These are phyloP conservation scores for Saturnispora serradocipensis DNA, from an alignment of 805 yeast species.

Conservation along the genomic window DNA sequence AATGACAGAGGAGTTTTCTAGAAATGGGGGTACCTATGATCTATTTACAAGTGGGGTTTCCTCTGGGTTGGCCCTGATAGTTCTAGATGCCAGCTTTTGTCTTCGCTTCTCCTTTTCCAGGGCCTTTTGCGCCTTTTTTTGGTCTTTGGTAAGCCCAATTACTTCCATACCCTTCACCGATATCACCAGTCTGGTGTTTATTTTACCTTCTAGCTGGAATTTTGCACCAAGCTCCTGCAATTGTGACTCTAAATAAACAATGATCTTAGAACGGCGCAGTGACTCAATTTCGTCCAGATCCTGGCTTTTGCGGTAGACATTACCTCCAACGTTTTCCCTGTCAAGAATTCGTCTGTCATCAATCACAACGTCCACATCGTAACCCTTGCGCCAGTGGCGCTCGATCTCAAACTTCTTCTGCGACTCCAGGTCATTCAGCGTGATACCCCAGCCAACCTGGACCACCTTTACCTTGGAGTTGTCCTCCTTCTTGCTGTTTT, in stretches of 20 bases:
- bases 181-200: slow-evolving; percentile 14
- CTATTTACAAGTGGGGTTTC: background rate
- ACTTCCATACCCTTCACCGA: slow-evolving; percentile 13
- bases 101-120: slow-evolving; percentile 28
- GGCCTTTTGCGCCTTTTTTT: slow-evolving; percentile 26
- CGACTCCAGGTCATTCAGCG: slow-evolving; percentile 39
- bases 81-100: slow-evolving; percentile 19
- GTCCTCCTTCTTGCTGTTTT: slow-evolving; percentile 3
- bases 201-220: slow-evolving; percentile 18
- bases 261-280: slow-evolving; percentile 26
- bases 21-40: background rate
- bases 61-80: background rate
- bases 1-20: background rate
- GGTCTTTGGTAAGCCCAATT: slow-evolving; percentile 14
- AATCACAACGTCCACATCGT: slow-evolving; percentile 32
- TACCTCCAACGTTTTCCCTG: slow-evolving; percentile 9
- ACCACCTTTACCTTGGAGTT: slow-evolving; percentile 29
- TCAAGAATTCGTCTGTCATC: slow-evolving; percentile 30
- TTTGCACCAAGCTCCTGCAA: slow-evolving; percentile 20
- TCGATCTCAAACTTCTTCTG: slow-evolving; percentile 46
- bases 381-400: slow-evolving; percentile 35
- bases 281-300: slow-evolving; percentile 26
- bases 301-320: background rate
- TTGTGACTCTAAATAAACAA: slow-evolving; percentile 21
- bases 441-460: slow-evolving; percentile 48